These are phyloP conservation scores for Daldinia loculata DNA, from an alignment of 495 filamentous ascomycete genomes.

Conservation along the genomic window DNA sequence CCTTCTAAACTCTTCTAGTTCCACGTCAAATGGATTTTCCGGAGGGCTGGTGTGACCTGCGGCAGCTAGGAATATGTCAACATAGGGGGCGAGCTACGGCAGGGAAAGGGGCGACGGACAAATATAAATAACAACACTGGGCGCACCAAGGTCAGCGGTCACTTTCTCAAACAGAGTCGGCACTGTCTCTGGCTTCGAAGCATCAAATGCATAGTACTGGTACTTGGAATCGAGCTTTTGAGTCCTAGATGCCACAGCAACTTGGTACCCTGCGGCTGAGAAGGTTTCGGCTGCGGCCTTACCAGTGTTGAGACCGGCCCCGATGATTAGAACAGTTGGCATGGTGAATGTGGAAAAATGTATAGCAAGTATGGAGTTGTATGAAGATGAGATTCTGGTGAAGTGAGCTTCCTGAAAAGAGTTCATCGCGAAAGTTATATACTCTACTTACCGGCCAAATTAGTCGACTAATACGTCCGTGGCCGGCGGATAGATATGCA, in stretches of 20 bases:
- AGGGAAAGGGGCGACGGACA: conserved; percentile 30
- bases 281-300: conserved; percentile 50
- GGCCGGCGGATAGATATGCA: neutral
- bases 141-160: conserved; percentile 49
- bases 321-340: conserved; percentile 53
- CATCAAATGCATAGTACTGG: conserved; percentile 53
- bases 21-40: conserved; percentile 28
- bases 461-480: neutral
- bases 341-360: conserved; percentile 12
- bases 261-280: conserved; percentile 52
- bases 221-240: conserved; percentile 36
- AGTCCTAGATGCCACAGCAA: conserved; percentile 53
- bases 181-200: conserved; percentile 49
- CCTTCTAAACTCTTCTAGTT: conserved; percentile 34
- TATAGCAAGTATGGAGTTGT: neutral
- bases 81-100: conserved; percentile 5
- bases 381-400: neutral
- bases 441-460: neutral
- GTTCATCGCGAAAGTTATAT: neutral
- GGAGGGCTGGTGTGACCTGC: neutral
- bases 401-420: neutral
- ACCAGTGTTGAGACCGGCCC: conserved; percentile 53
- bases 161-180: conserved; percentile 52
- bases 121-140: conserved; percentile 47
- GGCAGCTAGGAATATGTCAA: conserved; percentile 1